phyloP scores from a whole-genome alignment of 352 stramenopile genomes.

The Globisporangium alternatum region DNA sequence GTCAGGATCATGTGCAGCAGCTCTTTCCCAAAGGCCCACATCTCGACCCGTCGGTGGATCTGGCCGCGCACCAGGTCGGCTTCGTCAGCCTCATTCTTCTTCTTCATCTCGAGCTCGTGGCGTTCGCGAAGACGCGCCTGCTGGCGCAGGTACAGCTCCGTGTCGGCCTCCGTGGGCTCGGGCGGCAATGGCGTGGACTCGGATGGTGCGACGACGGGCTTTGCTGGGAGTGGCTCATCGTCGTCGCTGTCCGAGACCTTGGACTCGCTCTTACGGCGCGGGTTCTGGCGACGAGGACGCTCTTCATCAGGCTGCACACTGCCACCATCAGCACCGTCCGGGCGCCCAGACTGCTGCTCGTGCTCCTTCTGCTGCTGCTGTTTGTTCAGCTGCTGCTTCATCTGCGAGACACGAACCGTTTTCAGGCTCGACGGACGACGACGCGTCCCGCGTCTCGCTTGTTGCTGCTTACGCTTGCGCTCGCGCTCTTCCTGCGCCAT shows the following conservation, averaged over 20 bases:
- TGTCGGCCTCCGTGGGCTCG: slow-evolving; percentile 64
- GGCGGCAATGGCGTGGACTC: slow-evolving; percentile 61
- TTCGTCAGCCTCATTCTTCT: slow-evolving; percentile 77
- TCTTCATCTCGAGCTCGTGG: slow-evolving; percentile 79
- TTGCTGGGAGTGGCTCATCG: slow-evolving; percentile 18
- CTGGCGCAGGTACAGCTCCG: slow-evolving; percentile 77
- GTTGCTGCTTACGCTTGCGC: slow-evolving; percentile 77
- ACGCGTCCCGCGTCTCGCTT: slow-evolving; percentile 57
- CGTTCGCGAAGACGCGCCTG: slow-evolving; percentile 79
- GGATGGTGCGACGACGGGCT: background rate
- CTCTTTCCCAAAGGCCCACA: slow-evolving; percentile 85
- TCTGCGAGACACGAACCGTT: slow-evolving; percentile 78
- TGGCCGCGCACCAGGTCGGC: slow-evolving; percentile 71
- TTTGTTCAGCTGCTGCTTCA: slow-evolving; percentile 81
- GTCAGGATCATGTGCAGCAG: slow-evolving; percentile 83
- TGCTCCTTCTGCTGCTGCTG: slow-evolving; percentile 57
- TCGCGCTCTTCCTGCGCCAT: slow-evolving; percentile 86
- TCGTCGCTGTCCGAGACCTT: slow-evolving; percentile 64
- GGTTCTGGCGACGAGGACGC: slow-evolving; percentile 22
- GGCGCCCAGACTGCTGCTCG: slow-evolving; percentile 17
- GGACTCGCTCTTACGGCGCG: slow-evolving; percentile 41
- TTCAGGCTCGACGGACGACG: slow-evolving; percentile 80
- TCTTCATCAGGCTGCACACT: slow-evolving; percentile 23
- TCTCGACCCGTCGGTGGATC: slow-evolving; percentile 73
- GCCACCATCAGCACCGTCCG: slow-evolving; percentile 25